Base-by-base conservation (phyloP, 768 basidiomycete genomes). In the Daedaleopsis sinensis region DNA sequence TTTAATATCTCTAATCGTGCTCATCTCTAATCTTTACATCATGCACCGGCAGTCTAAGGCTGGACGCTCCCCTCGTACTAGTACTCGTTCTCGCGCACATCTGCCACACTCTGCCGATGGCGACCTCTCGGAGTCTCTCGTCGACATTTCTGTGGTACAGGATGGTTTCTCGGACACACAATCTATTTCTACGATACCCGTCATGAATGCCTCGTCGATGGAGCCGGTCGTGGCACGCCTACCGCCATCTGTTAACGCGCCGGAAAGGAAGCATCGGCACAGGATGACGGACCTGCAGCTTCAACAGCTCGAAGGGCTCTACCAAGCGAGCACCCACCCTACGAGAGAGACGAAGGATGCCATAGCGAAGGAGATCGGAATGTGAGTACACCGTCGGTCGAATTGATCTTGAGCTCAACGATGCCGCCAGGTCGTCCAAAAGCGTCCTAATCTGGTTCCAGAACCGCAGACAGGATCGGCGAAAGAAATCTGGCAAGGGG, bases 391-490 rank as follows among this genome's bases (percentile, higher is more conserved):
- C 9, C 11, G 36, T n/a, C 27, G 11, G 38, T 39, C 18, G n/a
- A 27, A 8, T 48, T 48, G 12, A n/a, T 36, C 37, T 5, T 18
- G 21, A 51, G 24, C 38, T 44, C 19, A 13, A 13, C 23, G 47
- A 12, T 23, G 13, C 5, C n/a, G 21, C 19, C 13, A 21, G 3
- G 15, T 49, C 19, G n/a, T n/a, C 64, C 36, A 70, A 73, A 39
- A 70, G 68, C 46, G 74, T 75, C 32, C 67, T 73, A 42, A 71
- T 75, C 36, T 75, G 74, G 74, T 74, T 75, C 63, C 74, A 75
- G 57, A 75, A 75, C 57, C 69, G 72, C 18, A 71, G 74, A 15
- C 74, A 74, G 65, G 65, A 67, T 32, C 27, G 27, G 27, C 27
- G 27, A 3, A 32, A 32, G 27, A 32, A 32, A 7, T 32, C 27